phyloP scores from a whole-genome alignment of 2,329 filamentous ascomycete species.

The Scedosporium minutisporum region DNA sequence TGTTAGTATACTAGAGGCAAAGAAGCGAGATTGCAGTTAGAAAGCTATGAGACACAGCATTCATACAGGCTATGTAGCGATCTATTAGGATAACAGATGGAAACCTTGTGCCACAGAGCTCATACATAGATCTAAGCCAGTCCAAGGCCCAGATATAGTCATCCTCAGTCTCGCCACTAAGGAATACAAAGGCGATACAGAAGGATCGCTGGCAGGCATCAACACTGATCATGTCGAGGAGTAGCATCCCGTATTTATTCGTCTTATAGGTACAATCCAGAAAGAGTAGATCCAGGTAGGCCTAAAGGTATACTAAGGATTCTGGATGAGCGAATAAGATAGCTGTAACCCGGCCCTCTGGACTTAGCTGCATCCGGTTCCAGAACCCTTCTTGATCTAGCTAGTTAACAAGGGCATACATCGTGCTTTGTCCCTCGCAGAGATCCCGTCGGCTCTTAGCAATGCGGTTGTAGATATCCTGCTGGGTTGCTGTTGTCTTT shows the following conservation, averaged over 20 bases:
- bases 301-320: no score
- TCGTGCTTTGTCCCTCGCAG: slow-evolving; percentile 12
- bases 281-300: background rate
- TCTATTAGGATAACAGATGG: background rate
- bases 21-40: no score
- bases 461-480: slow-evolving; percentile 16
- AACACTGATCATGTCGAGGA: background rate
- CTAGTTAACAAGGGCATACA: slow-evolving; percentile 14
- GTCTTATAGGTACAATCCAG: background rate
- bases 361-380: no score
- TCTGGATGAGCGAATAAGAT: no score
- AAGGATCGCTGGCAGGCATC: slow-evolving; percentile 11
- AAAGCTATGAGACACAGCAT: no score
- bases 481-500: slow-evolving; percentile 10
- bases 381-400: no score
- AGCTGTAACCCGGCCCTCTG: no score
- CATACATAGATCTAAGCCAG: background rate
- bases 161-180: background rate
- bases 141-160: background rate
- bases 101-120: background rate
- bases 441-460: slow-evolving; percentile 9
- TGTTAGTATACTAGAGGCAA: no score
- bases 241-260: background rate
- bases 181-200: background rate
- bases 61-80: no score